Base-by-base conservation (phyloP, 129 eudicot species). In the Ambrosia trifida region DNA sequence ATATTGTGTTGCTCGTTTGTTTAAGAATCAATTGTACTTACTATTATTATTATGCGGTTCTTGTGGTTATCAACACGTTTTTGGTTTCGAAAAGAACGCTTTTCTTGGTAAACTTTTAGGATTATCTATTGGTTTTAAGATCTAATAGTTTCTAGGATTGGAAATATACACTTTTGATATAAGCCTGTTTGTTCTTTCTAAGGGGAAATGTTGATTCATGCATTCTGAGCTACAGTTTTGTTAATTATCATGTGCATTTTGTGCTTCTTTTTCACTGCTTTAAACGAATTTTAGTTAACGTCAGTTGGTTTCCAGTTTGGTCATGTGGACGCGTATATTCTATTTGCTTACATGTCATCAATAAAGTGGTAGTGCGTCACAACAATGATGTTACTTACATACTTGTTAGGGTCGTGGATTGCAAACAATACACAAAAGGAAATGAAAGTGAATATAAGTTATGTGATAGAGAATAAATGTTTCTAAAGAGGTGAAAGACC, bases 291-390 rank as follows among this genome's bases (percentile, higher is more conserved):
- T 13, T 35, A n/a, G 2, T 60, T 9, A 31, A 72, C 43, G 20
- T 58, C 4, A 24, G 36, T n/a, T n/a, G 59, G 36, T 47, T 72
- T 60, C 60, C 50, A 31, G 47, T 32, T 46, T 73, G 70, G 47
- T 17, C 70, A 35, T 4, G 50, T 49, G 36, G 40, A 20, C 49
- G 5, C 17, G 19, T 54, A 4, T 7, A 13, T 24, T 6, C 24
- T 38, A 14, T 38, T 13, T 54, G 51, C 13, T 16, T 70, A 41
- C 24, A 7, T 11, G 31, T 40, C 64, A 35, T 69, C 30, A 20
- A 70, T 36, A 20, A 66, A 28, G 14, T 24, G 28, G 28, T 24
- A 24, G 1, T 1, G 47, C 0, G 14, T 68, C 28, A 45, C 65
- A 20, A 44, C 14, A 36, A 32, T 54, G 20, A 19, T 45, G 20